These are phyloP conservation scores for Populus hybrid DNA, from an alignment of 441 rosid species.

Conservation along the genomic window DNA sequence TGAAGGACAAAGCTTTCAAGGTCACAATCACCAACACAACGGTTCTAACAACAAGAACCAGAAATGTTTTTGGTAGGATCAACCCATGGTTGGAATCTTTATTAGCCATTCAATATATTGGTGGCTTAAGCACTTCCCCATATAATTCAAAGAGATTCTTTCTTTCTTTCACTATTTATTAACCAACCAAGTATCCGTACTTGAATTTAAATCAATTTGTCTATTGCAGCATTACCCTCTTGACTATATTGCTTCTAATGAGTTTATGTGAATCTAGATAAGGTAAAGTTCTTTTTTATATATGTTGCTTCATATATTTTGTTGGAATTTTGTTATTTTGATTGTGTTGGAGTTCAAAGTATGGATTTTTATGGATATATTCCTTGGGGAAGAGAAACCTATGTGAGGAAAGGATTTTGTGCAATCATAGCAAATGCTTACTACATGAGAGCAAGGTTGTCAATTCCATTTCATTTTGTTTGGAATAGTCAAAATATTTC, in stretches of 20 bases:
- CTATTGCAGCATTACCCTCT: neutral
- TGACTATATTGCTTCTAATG: neutral
- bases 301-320: neutral
- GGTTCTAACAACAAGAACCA: neutral
- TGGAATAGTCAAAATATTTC: too few relatives aligned
- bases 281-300: neutral
- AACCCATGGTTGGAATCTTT: neutral
- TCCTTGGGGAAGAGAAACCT: neutral
- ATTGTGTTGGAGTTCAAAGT: neutral
- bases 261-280: neutral
- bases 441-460: conserved; percentile 58
- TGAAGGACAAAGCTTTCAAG: conserved; percentile 12
- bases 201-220: neutral
- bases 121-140: neutral
- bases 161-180: neutral
- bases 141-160: neutral
- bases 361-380: neutral
- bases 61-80: neutral
- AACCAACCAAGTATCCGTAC: neutral
- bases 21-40: neutral
- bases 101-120: neutral
- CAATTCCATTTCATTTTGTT: too few relatives aligned
- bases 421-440: conserved; percentile 92
- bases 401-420: conserved; percentile 79
- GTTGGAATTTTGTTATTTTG: neutral